Base-by-base conservation (phyloP, 2,329 filamentous ascomycete species). In the Penicillium sp. region DNA sequence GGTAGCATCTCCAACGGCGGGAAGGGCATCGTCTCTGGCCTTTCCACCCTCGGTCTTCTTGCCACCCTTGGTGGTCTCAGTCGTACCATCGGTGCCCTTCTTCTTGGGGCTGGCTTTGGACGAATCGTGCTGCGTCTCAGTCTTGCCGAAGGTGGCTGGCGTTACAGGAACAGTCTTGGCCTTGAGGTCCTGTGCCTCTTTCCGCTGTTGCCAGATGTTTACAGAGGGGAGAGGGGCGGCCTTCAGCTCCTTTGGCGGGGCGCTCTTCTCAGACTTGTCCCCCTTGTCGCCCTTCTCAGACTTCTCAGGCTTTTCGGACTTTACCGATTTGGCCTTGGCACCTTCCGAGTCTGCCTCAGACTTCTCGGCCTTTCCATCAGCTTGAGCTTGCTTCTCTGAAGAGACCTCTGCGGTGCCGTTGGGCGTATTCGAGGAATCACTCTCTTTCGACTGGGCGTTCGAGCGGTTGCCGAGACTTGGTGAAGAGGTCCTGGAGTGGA, bases 131-230 rank as follows among this genome's bases (percentile, higher is more conserved):
- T 73, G 74, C 24, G 52, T 49, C 42, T 73, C 61, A 51, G 66
- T 53, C 49, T 66, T 68, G 5, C 64, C 48, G 24, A 53, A 46
- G n/a, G 53, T 66, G 33, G 51, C 35, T 28, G 56, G 24, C 28
- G 54, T 29, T n/a, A 62, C 68, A 15, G 65, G 53, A 6, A 60
- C 51, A 35, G 69, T 67, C 61, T 77, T 79, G 44, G 65, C 60
- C 65, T 78, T 79, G 33, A 76, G 72, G n/a, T 78, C 71, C 53
- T 78, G 74, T 59, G 83, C 83, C 62, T 89, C 85, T 60, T 80
- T 85, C 48, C 91, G 82, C 71, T 91, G 83, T 55, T 84, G 81
- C 92, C 93, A 98, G 54, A 91, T 76, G 68, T 98, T 98, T 50
- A 96, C 87, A 1, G 82, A 70, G 0, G 93, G 93, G 38, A 88